These are phyloP conservation scores for Sphaerostilbella broomeana DNA, from an alignment of 2,329 filamentous ascomycete species.

Conservation along the genomic window DNA sequence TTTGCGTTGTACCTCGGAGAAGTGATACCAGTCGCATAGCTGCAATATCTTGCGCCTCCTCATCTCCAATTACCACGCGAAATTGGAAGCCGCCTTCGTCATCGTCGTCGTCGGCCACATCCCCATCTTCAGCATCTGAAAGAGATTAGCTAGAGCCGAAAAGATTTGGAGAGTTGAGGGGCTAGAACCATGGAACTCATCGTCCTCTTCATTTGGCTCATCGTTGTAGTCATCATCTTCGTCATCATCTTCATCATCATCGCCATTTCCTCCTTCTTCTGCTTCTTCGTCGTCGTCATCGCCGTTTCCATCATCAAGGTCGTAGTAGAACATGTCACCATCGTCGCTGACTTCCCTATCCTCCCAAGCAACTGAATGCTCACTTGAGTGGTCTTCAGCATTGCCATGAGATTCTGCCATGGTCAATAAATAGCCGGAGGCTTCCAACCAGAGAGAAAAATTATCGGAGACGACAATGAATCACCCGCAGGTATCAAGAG, in stretches of 20 bases:
- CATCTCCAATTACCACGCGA: slow-evolving; percentile 13
- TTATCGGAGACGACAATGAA: too few relatives aligned
- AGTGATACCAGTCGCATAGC: slow-evolving; percentile 31
- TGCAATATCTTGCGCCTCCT: slow-evolving; percentile 16
- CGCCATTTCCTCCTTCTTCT: slow-evolving; percentile 5
- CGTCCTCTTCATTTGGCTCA: slow-evolving; percentile 20
- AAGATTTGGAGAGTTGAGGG: background rate
- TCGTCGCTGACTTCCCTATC: slow-evolving; percentile 18
- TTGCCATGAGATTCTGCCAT: background rate
- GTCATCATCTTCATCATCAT: slow-evolving; percentile 17
- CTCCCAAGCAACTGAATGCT: background rate
- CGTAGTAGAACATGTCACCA: slow-evolving; percentile 19
- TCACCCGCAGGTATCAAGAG: too few relatives aligned
- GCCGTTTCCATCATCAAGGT: slow-evolving; percentile 7
- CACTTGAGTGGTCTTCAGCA: background rate
- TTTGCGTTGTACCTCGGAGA: slow-evolving; percentile 22
- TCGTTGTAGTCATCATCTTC: slow-evolving; percentile 17
- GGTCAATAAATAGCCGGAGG: too few relatives aligned
- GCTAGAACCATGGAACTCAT: slow-evolving; percentile 16
- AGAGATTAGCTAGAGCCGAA: background rate
- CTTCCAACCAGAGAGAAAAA: too few relatives aligned
- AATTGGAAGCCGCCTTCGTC: slow-evolving; percentile 19
- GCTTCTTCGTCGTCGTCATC: slow-evolving; percentile 12
- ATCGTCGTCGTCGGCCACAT: slow-evolving; percentile 19
- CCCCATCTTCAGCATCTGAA: slow-evolving; percentile 10